phyloP scores from a whole-genome alignment of 352 stramenopile species.

The Pythium insidiosum region DNA sequence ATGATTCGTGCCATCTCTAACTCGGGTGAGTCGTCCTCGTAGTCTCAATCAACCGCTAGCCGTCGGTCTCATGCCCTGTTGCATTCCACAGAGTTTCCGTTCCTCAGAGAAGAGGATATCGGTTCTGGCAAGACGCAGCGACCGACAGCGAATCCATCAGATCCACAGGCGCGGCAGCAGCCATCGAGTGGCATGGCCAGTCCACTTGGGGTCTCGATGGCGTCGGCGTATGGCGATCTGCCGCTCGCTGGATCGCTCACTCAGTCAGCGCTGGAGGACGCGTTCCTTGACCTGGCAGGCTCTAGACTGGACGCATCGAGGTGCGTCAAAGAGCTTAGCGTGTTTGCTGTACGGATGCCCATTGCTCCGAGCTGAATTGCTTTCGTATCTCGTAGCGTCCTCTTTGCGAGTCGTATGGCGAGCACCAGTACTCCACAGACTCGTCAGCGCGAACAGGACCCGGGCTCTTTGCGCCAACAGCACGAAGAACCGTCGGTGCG shows the following conservation, averaged over 20 bases:
- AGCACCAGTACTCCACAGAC: constrained; percentile 8
- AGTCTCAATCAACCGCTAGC: neutral
- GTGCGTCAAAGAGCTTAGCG: constrained; percentile 10
- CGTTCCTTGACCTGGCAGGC: constrained; percentile 79
- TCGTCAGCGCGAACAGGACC: neutral
- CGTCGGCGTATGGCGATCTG: constrained; percentile 48
- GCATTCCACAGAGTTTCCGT: constrained; percentile 37
- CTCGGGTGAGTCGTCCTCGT: constrained; percentile 22
- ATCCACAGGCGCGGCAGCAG: too few relatives aligned
- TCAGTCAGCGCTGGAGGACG: constrained; percentile 76
- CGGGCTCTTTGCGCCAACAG: too few relatives aligned
- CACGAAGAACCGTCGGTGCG: too few relatives aligned
- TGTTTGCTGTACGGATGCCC: too few relatives aligned
- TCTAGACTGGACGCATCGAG: constrained; percentile 66
- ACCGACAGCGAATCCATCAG: too few relatives aligned
- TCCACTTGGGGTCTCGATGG: too few relatives aligned
- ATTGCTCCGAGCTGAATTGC: too few relatives aligned
- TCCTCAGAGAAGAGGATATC: constrained; percentile 51
- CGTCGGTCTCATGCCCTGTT: neutral
- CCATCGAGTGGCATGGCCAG: too few relatives aligned
- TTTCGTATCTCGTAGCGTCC: constrained; percentile 40
- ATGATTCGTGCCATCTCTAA: constrained; percentile 60
- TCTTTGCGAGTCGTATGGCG: constrained; percentile 51
- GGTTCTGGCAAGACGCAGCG: constrained; percentile 4
- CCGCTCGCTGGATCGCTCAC: constrained; percentile 62